Evolutionary conservation across 306 rosid genomes (phyloP).

Genomic region (Prunus salicina): DNA sequence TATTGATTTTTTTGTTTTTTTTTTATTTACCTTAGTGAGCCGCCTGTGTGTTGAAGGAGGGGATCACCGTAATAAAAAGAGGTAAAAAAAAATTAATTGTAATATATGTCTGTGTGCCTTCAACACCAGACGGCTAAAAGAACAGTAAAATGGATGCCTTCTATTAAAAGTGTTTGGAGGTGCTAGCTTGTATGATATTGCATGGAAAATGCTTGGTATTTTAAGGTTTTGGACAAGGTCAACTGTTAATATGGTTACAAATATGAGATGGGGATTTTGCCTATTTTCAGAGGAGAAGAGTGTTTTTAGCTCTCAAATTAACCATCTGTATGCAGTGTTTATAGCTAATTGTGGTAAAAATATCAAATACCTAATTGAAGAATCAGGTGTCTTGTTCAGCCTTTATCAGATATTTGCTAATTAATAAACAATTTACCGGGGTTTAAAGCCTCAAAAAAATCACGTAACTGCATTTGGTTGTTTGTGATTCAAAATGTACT

Average conservation of each 20-base stretch:
- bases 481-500: no score
- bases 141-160: background rate
- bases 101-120: background rate
- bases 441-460: no score
- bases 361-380: background rate
- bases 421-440: background rate
- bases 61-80: background rate
- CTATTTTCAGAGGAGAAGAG: slow-evolving; percentile 10
- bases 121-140: slow-evolving; percentile 1
- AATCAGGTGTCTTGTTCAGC: background rate
- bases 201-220: background rate
- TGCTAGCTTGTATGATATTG: background rate
- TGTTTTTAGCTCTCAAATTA: slow-evolving; percentile 12
- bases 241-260: slow-evolving; percentile 6
- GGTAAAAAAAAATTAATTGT: background rate
- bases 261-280: slow-evolving; percentile 2
- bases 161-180: slow-evolving; percentile 11
- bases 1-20: background rate
- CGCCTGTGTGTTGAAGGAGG: slow-evolving; percentile 23
- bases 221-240: slow-evolving; percentile 35
- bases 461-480: no score
- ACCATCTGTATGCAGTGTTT: background rate
- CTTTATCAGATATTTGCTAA: background rate
- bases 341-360: background rate
- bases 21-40: background rate